Evolutionary conservation across 768 basidiomycete species (phyloP), one percentile per base, ranked within the genome.

Genomic region (Termitomyces sp.): DNA sequence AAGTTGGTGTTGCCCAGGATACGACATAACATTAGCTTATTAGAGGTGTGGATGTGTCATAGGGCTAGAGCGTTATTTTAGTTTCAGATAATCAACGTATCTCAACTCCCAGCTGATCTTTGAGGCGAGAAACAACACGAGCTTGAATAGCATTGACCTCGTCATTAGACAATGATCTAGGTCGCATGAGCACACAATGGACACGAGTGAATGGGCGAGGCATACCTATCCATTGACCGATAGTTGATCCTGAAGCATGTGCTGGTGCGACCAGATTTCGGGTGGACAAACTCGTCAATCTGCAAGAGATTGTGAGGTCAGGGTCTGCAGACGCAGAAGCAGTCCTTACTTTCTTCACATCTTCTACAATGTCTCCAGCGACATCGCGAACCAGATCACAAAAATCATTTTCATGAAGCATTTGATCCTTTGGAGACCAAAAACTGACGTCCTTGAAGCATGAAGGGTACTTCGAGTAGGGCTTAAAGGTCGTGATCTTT

Each of bases 371-470:
- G 68, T 98, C 95, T 4, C 96, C 96, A 4, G 91, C 94, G 6
- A 90, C 83, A 63, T 97, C 95, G 53, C 97, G 79, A 14, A 99
- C 91, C 43, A 95, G 78, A 66, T 99, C 97, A 67, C 92, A 98
- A 67, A 98, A 91, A 70, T 99, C 97, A 67, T 98, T 98, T 63
- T 98, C 96, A 68, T 97, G 94, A 64, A 94, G 76, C 5, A 61
- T 48, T 36, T 55, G 61, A n/a, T 74, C 70, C 48, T 79, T 75
- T 0, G 86, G 82, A 24, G 87, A 67, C 97, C 97, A 99, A 75
- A 98, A 97, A 69, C 91, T 93, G 66, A 97, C 78, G 65, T 99
- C 97, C 73, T 94, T 95, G 81, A 88, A 91, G 69, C 90, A 93
- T 8, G 89, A 79, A 2, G 97, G 97, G 70, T 92, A 94, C 72